phyloP scores from a whole-genome alignment of 352 stramenopile genomes.

The Phytophthora cactorum region DNA sequence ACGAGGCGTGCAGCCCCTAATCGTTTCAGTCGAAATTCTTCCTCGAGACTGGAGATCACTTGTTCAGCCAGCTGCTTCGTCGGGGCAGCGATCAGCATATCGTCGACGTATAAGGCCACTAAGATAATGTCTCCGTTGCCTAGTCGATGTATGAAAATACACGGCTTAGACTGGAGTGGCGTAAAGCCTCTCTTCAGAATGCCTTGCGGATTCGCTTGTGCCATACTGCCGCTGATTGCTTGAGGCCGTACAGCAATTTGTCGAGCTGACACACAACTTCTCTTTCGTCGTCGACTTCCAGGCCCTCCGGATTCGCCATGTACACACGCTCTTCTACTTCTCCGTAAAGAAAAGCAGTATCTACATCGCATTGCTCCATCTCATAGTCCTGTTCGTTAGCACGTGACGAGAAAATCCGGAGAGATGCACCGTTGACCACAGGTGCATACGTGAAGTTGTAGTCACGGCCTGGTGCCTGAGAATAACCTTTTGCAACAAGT shows the following conservation, averaged over 20 bases:
- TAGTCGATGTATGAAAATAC: background rate
- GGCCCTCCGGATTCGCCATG: slow-evolving; percentile 11
- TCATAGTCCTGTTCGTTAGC: slow-evolving; percentile 4
- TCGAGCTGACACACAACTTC: slow-evolving; percentile 28
- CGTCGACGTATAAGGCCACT: slow-evolving; percentile 16
- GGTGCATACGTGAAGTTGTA: slow-evolving; percentile 10
- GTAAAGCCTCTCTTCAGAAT: slow-evolving; percentile 2
- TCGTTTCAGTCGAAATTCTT: slow-evolving; percentile 4
- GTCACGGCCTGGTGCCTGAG: background rate
- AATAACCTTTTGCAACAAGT: background rate
- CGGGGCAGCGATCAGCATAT: slow-evolving; percentile 13
- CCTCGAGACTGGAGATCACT: slow-evolving; percentile 5
- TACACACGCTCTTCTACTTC: slow-evolving; percentile 22
- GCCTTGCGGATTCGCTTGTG: slow-evolving; percentile 23
- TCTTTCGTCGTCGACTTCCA: slow-evolving; percentile 1
- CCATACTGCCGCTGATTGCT: slow-evolving; percentile 39
- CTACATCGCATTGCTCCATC: slow-evolving; percentile 29
- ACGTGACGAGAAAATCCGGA: background rate
- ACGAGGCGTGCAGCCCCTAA: slow-evolving; percentile 15
- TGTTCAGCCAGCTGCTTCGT: slow-evolving; percentile 2
- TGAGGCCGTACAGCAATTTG: slow-evolving; percentile 39
- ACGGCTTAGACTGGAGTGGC: background rate
- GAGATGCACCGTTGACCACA: background rate
- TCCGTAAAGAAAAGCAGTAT: slow-evolving; percentile 42
- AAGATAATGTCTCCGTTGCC: background rate